phyloP scores from a whole-genome alignment of 148 eudicot genomes.

The Beta vulgaris region DNA sequence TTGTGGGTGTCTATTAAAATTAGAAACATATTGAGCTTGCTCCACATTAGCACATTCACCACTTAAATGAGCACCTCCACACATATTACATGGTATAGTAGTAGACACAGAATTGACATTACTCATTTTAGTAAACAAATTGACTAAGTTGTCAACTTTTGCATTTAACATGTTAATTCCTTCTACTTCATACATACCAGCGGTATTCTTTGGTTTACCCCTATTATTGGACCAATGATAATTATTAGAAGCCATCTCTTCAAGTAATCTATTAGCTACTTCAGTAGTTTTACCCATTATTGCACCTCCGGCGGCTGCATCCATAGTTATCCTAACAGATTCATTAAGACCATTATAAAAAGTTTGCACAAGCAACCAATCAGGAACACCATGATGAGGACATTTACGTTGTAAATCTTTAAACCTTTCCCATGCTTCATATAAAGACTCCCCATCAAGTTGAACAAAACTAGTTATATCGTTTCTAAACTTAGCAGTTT shows the following conservation, averaged over 20 bases:
- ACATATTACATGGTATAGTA: not conserved
- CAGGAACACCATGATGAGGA: not conserved
- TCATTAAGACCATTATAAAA: not conserved
- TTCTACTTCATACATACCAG: too few relatives aligned
- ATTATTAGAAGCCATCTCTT: too few relatives aligned
- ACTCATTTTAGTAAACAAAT: too few relatives aligned
- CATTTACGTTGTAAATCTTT: not conserved
- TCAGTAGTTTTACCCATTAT: too few relatives aligned
- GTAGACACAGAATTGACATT: not conserved
- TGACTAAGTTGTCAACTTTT: too few relatives aligned
- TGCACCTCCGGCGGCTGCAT: not conserved
- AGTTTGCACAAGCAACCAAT: not conserved
- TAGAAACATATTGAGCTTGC: constrained; percentile 4
- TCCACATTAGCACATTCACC: not conserved
- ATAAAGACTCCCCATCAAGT: not conserved
- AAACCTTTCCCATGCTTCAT: not conserved
- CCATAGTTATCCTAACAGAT: not conserved
- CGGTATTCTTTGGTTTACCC: too few relatives aligned
- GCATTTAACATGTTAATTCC: too few relatives aligned
- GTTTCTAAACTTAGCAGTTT: not conserved
- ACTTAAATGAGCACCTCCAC: not conserved
- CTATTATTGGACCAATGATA: too few relatives aligned
- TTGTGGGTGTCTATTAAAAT: not conserved
- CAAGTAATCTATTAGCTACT: too few relatives aligned
- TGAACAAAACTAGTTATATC: not conserved